Conservation (phyloP, 495 filamentous ascomycete species). For the Penicillium odoratum region DNA sequence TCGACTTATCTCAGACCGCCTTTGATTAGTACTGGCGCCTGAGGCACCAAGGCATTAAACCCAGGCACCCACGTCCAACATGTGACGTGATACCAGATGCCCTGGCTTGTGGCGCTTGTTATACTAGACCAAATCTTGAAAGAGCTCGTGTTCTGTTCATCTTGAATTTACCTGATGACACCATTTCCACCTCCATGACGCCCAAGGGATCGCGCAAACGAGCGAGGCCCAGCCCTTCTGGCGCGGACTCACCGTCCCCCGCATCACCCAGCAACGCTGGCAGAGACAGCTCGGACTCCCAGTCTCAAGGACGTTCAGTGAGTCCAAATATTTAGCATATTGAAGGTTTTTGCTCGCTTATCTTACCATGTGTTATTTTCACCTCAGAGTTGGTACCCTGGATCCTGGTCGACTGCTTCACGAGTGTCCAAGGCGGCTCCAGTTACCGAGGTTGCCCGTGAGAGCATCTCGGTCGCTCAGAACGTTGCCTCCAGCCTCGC, state of each 20-base stretch:
- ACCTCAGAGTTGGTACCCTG: slow-evolving; percentile 50
- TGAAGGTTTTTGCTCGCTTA: neutral
- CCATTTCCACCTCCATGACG: slow-evolving; percentile 35
- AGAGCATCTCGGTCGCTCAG: slow-evolving; percentile 67
- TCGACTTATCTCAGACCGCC: slow-evolving; percentile 32
- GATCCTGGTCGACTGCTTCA: slow-evolving; percentile 61
- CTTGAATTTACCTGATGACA: slow-evolving; percentile 31
- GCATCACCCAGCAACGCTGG: slow-evolving; percentile 34
- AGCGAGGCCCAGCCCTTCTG: slow-evolving; percentile 58
- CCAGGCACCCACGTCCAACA: slow-evolving; percentile 23
- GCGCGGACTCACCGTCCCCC: slow-evolving; percentile 37
- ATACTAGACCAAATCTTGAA: slow-evolving; percentile 3
- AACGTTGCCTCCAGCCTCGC: slow-evolving; percentile 44
- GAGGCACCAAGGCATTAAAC: slow-evolving; percentile 21
- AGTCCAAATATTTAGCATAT: slow-evolving; percentile 14
- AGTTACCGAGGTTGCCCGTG: slow-evolving; percentile 72
- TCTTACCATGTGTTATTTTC: slow-evolving; percentile 18
- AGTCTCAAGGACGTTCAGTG: slow-evolving; percentile 38
- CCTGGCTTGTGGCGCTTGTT: slow-evolving; percentile 25
- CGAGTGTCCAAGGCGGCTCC: slow-evolving; percentile 65
- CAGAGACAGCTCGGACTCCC: slow-evolving; percentile 29
- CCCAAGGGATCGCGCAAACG: slow-evolving; percentile 64
- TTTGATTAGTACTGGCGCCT: slow-evolving; percentile 17
- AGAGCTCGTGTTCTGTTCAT: neutral
- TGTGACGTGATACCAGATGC: slow-evolving; percentile 40